These are phyloP conservation scores for Przewalskia tangutica DNA, from an alignment of 257 asterid genomes.

Conservation along the genomic window DNA sequence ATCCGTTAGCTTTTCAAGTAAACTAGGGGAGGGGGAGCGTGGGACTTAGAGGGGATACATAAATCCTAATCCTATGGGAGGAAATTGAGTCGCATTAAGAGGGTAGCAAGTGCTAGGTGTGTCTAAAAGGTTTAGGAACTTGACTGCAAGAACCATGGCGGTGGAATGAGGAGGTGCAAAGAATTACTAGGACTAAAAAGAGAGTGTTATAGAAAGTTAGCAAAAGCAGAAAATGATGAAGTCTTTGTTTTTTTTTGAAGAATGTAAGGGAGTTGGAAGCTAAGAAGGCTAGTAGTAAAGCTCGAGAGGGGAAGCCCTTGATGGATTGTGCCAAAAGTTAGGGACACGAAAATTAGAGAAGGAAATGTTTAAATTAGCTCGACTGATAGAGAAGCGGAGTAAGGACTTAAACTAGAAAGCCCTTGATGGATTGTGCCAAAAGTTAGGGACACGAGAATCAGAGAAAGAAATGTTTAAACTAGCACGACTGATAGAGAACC, in stretches of 20 bases:
- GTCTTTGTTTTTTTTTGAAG: background rate
- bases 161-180: background rate
- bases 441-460: background rate
- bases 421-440: too few species aligned
- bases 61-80: background rate
- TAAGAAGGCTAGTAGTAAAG: background rate
- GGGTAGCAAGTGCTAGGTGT: background rate
- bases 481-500: background rate
- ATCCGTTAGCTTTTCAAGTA: background rate
- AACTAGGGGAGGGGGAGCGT: background rate
- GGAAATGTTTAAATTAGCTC: background rate
- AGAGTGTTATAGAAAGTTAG: background rate
- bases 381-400: background rate
- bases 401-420: background rate
- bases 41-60: too few species aligned
- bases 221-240: background rate
- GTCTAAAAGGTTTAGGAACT: background rate
- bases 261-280: background rate
- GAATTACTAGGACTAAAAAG: background rate
- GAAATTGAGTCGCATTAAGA: background rate
- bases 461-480: background rate
- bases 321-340: too few species aligned
- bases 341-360: background rate
- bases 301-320: background rate
- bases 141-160: background rate